Conservation (phyloP, 805 yeast species). For the Isabelozyma heimii region DNA sequence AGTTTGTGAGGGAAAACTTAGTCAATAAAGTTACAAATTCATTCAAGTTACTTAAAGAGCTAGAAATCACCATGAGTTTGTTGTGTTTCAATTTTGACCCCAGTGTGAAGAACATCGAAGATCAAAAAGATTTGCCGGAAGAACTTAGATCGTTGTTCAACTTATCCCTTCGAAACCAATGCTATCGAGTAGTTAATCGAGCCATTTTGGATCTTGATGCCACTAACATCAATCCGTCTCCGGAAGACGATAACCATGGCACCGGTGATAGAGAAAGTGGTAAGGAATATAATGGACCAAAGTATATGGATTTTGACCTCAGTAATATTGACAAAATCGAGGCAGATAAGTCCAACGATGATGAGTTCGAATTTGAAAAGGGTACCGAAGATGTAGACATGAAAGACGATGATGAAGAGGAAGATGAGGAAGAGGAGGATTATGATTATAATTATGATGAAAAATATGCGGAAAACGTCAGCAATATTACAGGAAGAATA, state of each 20-base stretch:
- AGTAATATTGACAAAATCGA: constrained; percentile 6
- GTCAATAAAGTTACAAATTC: constrained; percentile 61
- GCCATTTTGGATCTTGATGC: constrained; percentile 47
- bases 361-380: constrained; percentile 1
- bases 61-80: constrained; percentile 83
- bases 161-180: constrained; percentile 56
- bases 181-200: constrained; percentile 70
- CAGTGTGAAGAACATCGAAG: constrained; percentile 21
- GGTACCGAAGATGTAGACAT: constrained; percentile 4
- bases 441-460: not conserved
- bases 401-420: constrained; percentile 7
- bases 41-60: constrained; percentile 58
- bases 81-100: constrained; percentile 51
- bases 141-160: constrained; percentile 57
- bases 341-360: not conserved
- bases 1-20: constrained; percentile 60
- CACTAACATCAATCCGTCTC: constrained; percentile 3
- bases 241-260: constrained; percentile 1
- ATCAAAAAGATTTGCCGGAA: constrained; percentile 48
- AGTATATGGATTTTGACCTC: constrained; percentile 17
- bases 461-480: not conserved
- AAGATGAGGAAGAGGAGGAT: constrained; percentile 3
- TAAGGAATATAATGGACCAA: constrained; percentile 17
- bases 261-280: constrained; percentile 1
- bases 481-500: not conserved